Evolutionary conservation across 768 basidiomycete genomes (phyloP), one percentile per base, ranked within the genome.

Genomic region (Boletus sp.): DNA sequence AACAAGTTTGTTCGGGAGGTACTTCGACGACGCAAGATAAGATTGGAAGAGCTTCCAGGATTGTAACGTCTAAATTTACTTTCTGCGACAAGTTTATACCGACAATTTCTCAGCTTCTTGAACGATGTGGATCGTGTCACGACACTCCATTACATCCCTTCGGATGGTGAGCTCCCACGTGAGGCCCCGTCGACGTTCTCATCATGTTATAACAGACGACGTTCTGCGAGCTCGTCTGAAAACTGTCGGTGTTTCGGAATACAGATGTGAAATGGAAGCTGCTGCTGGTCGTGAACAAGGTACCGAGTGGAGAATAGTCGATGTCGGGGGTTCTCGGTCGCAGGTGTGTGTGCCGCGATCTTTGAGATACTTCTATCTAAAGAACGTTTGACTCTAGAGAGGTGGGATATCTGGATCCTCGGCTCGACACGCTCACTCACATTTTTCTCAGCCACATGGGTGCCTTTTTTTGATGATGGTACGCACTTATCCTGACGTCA

Each of bases 231-330:
- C 81, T 8, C 77, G 81, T 28, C 68, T 83, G 35, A 83, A 83
- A 67, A 83, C 81, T 0, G 86, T 92, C 36, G 90, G 90, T 9
- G 89, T 90, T 8, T 85, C 86, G 4, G 90, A 92, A 70, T 90
- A 92, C 73, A 85, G 80, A 69, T 92, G 90, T 61, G 84, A 89
- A 74, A 90, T 92, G 86, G 90, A 80, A 64, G 80, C 85, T 9
- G 77, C 75, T 6, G 75, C 75, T 29, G 74, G 81, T 20, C 73
- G 76, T 33, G 81, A 82, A 58, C 75, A 76, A 48, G 80, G 81
- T 12, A 76, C 80, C 2, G 78, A 83, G 56, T 82, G 80, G 80
- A 74, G 81, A 54, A 81, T 82, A 65, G 75, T 81, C 45, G 80
- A 82, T 55, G 80, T 82, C 40, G 80, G 80, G 17, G 80, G 80